Evolutionary conservation across 2,329 filamentous ascomycete species (phyloP).

Genomic region (Pestalotiopsis fici): DNA sequence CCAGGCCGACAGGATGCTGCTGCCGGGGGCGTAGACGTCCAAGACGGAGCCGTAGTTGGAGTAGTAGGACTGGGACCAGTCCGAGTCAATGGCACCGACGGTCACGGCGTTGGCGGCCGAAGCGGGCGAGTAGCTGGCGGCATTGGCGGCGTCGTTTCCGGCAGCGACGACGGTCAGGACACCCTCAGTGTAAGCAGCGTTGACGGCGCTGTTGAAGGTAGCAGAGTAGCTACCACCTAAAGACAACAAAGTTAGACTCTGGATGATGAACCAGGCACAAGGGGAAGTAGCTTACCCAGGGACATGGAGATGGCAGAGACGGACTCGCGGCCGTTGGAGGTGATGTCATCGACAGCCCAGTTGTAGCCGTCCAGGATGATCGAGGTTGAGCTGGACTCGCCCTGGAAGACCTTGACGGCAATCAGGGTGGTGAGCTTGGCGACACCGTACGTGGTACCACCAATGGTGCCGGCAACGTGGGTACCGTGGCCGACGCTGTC

Average conservation of each 20-base stretch:
- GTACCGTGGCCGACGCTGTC: conserved; percentile 38
- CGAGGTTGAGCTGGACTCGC: conserved; percentile 20
- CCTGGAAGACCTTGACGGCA: conserved; percentile 42
- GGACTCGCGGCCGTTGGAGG: conserved; percentile 35
- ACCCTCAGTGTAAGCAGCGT: conserved; percentile 44
- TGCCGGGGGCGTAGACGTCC: conserved; percentile 36
- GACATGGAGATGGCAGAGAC: conserved; percentile 56
- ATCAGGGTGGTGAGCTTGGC: conserved; percentile 41
- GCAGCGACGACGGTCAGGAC: conserved; percentile 58
- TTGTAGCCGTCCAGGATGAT: conserved; percentile 28
- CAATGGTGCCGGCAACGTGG: conserved; percentile 47
- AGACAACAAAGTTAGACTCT: not conserved
- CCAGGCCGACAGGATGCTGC: conserved; percentile 34
- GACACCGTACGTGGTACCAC: conserved; percentile 43
- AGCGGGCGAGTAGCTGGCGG: conserved; percentile 46
- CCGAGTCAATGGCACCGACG: conserved; percentile 47
- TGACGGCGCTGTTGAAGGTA: conserved; percentile 45
- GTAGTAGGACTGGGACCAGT: conserved; percentile 37
- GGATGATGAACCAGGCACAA: no score
- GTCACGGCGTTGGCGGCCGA: conserved; percentile 50
- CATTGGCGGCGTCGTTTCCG: conserved; percentile 49
- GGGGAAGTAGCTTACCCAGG: conserved; percentile 42
- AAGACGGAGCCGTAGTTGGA: conserved; percentile 34
- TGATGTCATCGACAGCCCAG: conserved; percentile 49
- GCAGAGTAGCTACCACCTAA: conserved; percentile 1